phyloP scores from a whole-genome alignment of 192 early-diverging fungal species.

The Coemansia umbellata region DNA sequence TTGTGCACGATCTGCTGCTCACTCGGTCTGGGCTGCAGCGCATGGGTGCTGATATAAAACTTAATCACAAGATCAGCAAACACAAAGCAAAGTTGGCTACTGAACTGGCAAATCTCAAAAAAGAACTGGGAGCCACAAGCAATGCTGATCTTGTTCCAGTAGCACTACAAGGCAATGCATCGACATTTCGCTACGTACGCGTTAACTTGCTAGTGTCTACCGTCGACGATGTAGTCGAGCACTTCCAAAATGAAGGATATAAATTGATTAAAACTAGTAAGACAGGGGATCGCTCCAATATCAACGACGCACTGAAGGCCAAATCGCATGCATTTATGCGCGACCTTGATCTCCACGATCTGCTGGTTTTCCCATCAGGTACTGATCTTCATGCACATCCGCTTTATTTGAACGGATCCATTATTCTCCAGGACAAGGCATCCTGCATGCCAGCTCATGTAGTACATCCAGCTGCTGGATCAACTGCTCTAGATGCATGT shows the following conservation, averaged over 20 bases:
- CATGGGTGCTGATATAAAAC: conserved; percentile 51
- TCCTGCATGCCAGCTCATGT: conserved; percentile 92
- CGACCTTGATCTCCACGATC: conserved; percentile 76
- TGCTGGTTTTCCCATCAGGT: conserved; percentile 81
- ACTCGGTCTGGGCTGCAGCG: conserved; percentile 65
- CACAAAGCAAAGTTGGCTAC: conserved; percentile 67
- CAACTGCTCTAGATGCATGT: conserved; percentile 84
- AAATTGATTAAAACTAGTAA: conserved; percentile 25
- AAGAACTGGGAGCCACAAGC: conserved; percentile 58
- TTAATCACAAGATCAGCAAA: conserved; percentile 63
- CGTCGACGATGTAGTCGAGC: conserved; percentile 62
- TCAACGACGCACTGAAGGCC: conserved; percentile 5
- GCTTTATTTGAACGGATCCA: conserved; percentile 65
- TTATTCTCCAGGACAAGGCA: conserved; percentile 95
- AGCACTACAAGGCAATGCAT: conserved; percentile 47
- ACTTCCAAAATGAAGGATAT: conserved; percentile 60
- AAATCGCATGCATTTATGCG: conserved; percentile 25
- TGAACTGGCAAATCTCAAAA: conserved; percentile 76
- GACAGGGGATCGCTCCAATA: not conserved
- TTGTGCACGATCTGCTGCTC: conserved; percentile 88
- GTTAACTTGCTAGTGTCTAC: conserved; percentile 80
- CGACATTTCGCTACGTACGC: conserved; percentile 79
- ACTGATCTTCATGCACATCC: conserved; percentile 86
- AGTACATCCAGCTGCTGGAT: conserved; percentile 54
- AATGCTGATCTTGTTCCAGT: conserved; percentile 72